Conservation (phyloP, 371 early-diverging fungal species). For the Sporodiniella umbellata region DNA sequence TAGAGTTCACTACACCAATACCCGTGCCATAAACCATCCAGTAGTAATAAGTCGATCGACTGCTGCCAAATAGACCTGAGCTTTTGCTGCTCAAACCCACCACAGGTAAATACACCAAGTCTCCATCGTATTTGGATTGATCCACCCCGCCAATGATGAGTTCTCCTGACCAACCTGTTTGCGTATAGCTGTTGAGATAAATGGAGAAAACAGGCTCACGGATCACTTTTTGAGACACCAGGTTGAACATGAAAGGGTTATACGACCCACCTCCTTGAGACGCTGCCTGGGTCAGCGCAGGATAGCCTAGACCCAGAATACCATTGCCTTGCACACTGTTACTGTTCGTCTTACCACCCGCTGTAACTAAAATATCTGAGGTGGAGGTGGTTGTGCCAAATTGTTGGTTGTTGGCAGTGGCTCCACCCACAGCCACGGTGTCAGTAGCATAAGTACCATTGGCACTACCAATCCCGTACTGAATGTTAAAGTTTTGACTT, state of each 20-base stretch:
- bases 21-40: conserved; percentile 51
- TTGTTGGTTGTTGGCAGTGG: conserved; percentile 34
- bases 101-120: conserved; percentile 45
- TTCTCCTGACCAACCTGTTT: conserved; percentile 48
- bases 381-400: conserved; percentile 39
- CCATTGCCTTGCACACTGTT: conserved; percentile 38
- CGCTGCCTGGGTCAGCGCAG: conserved; percentile 34
- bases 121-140: conserved; percentile 45
- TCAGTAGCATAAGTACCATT: conserved; percentile 38
- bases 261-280: conserved; percentile 26
- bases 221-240: conserved; percentile 33
- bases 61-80: neutral
- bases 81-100: conserved; percentile 19
- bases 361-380: conserved; percentile 21
- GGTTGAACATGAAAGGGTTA: conserved; percentile 42
- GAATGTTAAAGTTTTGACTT: conserved; percentile 21
- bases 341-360: conserved; percentile 9
- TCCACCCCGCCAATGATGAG: conserved; percentile 62
- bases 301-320: conserved; percentile 47
- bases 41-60: conserved; percentile 27
- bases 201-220: conserved; percentile 40
- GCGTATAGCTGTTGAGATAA: conserved; percentile 25
- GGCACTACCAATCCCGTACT: conserved; percentile 45
- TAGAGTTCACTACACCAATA: conserved; percentile 20
- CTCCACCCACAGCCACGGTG: conserved; percentile 28